Conservation (phyloP, 139 green algal genomes). For the Chlorella ohadii region DNA sequence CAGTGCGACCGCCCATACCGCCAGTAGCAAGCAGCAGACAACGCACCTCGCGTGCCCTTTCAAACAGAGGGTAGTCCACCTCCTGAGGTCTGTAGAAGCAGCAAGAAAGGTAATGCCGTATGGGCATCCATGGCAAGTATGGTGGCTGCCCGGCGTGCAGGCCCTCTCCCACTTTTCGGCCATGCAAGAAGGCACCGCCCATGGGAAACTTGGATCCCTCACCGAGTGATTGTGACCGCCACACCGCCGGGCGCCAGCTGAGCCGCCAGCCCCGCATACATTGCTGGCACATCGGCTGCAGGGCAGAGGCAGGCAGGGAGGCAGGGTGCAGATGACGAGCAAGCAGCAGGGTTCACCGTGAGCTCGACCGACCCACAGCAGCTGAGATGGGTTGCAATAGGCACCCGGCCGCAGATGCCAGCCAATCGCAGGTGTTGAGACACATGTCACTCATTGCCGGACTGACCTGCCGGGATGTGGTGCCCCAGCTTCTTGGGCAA, state of each 20-base stretch:
- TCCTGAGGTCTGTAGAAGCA: slow-evolving; percentile 2
- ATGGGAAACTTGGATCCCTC: too few relatives aligned
- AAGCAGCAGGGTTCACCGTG: too few relatives aligned
- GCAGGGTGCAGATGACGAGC: too few relatives aligned
- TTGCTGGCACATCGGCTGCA: neutral
- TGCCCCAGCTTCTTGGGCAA: slow-evolving; percentile 37
- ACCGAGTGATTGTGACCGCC: slow-evolving; percentile 26
- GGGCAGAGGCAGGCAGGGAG: neutral
- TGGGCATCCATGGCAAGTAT: too few relatives aligned
- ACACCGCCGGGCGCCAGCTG: slow-evolving; percentile 20
- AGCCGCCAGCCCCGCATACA: slow-evolving; percentile 4
- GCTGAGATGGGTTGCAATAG: neutral
- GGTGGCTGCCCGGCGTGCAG: too few relatives aligned
- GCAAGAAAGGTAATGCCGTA: too few relatives aligned
- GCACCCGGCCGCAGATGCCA: neutral
- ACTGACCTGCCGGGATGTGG: neutral
- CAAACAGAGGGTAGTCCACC: slow-evolving; percentile 35
- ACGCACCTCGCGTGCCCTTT: slow-evolving; percentile 10
- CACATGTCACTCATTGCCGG: neutral
- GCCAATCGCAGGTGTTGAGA: too few relatives aligned
- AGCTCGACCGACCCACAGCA: too few relatives aligned
- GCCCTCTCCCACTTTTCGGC: too few relatives aligned
- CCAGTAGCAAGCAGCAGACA: neutral
- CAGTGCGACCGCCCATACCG: too few relatives aligned
- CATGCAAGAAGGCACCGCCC: too few relatives aligned